phyloP scores from a whole-genome alignment of 495 filamentous ascomycete genomes.

The Penicillium silybi region DNA sequence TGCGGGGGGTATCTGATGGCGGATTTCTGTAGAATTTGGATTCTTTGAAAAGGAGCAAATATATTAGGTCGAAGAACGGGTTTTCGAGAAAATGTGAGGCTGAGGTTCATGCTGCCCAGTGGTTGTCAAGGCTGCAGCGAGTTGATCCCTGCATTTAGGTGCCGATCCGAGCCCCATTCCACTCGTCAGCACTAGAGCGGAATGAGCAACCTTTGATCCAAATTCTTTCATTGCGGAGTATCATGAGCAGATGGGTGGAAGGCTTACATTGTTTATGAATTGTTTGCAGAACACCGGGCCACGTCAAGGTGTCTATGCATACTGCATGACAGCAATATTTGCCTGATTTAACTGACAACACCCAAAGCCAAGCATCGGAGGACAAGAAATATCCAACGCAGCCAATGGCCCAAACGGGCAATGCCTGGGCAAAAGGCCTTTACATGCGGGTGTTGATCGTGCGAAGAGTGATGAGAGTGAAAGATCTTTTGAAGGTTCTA shows the following conservation, averaged over 20 bases:
- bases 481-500: conserved; percentile 19
- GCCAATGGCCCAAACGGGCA: background rate
- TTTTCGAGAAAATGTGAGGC: background rate
- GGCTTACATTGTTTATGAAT: too few relatives aligned
- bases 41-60: background rate
- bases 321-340: background rate
- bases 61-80: background rate
- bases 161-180: background rate
- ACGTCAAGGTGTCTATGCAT: background rate
- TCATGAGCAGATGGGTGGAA: too few relatives aligned
- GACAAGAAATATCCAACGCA: too few relatives aligned
- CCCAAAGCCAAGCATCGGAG: background rate
- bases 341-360: background rate
- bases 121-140: background rate
- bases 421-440: background rate
- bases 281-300: too few relatives aligned
- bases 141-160: background rate
- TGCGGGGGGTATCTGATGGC: background rate
- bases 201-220: background rate
- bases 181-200: background rate
- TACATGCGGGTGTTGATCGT: background rate
- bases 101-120: background rate
- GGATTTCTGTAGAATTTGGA: background rate
- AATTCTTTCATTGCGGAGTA: too few relatives aligned
- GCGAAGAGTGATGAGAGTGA: background rate